These are phyloP conservation scores for Botrytis elliptica DNA, from an alignment of 2,329 filamentous ascomycete genomes.

Conservation along the genomic window DNA sequence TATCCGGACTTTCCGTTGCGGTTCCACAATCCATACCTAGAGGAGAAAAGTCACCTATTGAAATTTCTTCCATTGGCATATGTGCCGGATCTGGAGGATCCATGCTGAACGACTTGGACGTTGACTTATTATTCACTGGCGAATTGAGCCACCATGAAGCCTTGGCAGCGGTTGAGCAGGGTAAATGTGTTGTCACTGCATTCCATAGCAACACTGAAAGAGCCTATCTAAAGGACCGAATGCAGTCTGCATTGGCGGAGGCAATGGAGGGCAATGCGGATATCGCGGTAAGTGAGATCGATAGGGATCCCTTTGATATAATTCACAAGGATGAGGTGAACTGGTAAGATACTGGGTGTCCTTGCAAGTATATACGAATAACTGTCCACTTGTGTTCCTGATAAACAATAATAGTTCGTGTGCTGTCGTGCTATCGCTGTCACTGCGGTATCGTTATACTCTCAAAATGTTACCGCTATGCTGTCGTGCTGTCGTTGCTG, in stretches of 20 bases:
- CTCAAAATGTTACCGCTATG: background rate
- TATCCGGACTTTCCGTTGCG: constrained; percentile 34
- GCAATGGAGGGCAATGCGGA: constrained; percentile 57
- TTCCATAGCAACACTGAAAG: constrained; percentile 95
- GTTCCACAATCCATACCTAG: constrained; percentile 34
- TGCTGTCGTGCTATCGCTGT: background rate
- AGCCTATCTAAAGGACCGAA: constrained; percentile 70
- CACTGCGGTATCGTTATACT: background rate
- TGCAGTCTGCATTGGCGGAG: constrained; percentile 63
- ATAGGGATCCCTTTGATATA: constrained; percentile 87
- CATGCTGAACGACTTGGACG: constrained; percentile 66
- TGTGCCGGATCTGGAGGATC: constrained; percentile 86
- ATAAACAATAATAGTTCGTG: background rate
- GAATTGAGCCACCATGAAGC: constrained; percentile 94
- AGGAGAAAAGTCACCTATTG: constrained; percentile 31
- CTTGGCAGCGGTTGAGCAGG: constrained; percentile 79
- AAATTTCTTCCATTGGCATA: constrained; percentile 71
- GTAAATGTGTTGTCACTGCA: constrained; percentile 76
- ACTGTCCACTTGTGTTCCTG: background rate
- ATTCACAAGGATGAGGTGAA: constrained; percentile 41
- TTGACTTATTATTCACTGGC: constrained; percentile 84
- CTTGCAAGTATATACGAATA: constrained; percentile 1
- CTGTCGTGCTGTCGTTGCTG: background rate
- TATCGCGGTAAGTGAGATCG: constrained; percentile 73
- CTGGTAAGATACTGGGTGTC: constrained; percentile 20